Percentiles rank a stretch among this genome's conserved stretches.
Evolutionary conservation across 257 asterid genomes (phyloP).

Genomic region (Petrea volubilis): DNA sequence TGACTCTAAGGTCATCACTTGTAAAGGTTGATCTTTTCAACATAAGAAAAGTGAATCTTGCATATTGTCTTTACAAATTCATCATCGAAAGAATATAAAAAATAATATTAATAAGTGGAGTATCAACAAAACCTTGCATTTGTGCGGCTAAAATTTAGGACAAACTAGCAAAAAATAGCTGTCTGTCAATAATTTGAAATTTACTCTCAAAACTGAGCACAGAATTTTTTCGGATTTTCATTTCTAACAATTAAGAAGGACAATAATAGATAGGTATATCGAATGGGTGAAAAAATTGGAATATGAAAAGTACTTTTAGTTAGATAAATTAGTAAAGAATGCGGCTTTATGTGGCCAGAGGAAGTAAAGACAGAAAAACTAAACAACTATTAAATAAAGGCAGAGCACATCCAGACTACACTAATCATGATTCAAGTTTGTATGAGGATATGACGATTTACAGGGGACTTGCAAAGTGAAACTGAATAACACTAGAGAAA

Average conservation of each 20-base stretch:
- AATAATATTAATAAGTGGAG: too few species aligned
- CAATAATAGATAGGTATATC: not conserved
- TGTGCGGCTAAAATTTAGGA: not conserved
- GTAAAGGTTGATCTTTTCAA: too few species aligned
- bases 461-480: not conserved
- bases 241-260: not conserved
- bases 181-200: too few species aligned
- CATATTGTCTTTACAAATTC: too few species aligned
- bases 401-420: not conserved
- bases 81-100: too few species aligned
- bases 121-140: not conserved
- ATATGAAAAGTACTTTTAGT: not conserved
- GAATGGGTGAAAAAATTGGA: not conserved
- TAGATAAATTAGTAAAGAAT: not conserved
- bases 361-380: not conserved
- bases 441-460: conserved; percentile 5
- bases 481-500: not conserved
- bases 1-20: too few species aligned
- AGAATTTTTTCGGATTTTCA: too few species aligned
- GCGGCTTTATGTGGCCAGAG: not conserved
- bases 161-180: not conserved
- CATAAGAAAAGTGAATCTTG: too few species aligned
- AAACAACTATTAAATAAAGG: not conserved
- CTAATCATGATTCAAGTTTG: conserved; percentile 1
- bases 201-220: not conserved